These are phyloP conservation scores for Russula sp. DNA, from an alignment of 768 basidiomycete species.

Conservation along the genomic window DNA sequence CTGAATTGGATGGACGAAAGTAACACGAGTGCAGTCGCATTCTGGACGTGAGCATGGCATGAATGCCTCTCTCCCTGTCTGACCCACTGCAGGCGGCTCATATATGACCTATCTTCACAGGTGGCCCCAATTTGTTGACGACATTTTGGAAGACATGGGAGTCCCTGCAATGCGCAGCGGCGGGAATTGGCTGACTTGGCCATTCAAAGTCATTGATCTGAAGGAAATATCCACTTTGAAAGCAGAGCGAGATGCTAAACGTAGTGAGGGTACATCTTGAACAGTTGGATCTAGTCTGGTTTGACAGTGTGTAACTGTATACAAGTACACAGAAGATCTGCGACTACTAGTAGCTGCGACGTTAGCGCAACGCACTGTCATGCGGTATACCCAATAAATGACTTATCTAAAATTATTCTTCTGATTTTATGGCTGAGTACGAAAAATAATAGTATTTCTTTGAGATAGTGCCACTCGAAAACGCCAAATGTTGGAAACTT, in stretches of 20 bases:
- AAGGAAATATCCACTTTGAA: slow-evolving; percentile 43
- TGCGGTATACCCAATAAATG: too few relatives aligned
- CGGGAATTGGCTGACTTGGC: slow-evolving; percentile 63
- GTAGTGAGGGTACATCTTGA: slow-evolving; percentile 13
- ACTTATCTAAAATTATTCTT: too few relatives aligned
- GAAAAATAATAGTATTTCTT: too few relatives aligned
- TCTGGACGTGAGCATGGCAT: slow-evolving; percentile 40
- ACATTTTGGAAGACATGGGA: slow-evolving; percentile 57
- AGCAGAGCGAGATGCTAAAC: slow-evolving; percentile 40
- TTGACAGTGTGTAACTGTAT: background rate
- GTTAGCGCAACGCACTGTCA: too few relatives aligned
- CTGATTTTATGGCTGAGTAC: too few relatives aligned
- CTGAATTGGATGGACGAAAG: slow-evolving; percentile 49
- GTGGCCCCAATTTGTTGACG: slow-evolving; percentile 57
- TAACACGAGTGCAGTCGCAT: slow-evolving; percentile 42
- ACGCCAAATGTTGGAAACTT: too few relatives aligned
- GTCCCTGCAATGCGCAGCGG: slow-evolving; percentile 47
- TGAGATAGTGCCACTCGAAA: too few relatives aligned
- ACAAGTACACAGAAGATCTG: background rate
- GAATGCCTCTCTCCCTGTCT: background rate
- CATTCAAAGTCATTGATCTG: slow-evolving; percentile 46
- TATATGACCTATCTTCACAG: slow-evolving; percentile 29
- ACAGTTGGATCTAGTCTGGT: too few relatives aligned
- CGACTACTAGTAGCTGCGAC: too few relatives aligned
- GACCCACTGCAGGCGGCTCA: background rate